A percentile compares a stretch with the other conserved stretches of the same genome.
Conservation (phyloP, 306 rosid species). For the Quillaja saponaria region DNA sequence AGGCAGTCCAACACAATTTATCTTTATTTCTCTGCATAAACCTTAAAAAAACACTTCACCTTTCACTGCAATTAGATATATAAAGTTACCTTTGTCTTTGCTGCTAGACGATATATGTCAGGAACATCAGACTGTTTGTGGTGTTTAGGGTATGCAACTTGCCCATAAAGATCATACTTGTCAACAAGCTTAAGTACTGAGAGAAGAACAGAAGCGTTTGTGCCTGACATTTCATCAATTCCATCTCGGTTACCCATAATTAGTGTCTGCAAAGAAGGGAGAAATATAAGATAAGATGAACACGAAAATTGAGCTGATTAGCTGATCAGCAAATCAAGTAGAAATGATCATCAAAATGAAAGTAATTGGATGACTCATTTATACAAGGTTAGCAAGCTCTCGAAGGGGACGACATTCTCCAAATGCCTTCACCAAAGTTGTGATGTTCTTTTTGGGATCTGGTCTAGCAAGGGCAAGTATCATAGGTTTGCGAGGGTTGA, state of each 20-base stretch:
- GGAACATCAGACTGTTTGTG: constrained; percentile 67
- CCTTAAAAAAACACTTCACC: too few species aligned
- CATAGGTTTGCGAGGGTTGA: constrained; percentile 72
- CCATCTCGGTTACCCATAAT: constrained; percentile 66
- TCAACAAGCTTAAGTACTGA: constrained; percentile 59
- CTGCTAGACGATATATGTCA: constrained; percentile 60
- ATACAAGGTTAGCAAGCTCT: constrained; percentile 63
- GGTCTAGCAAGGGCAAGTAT: constrained; percentile 74
- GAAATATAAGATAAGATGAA: not conserved
- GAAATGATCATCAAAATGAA: too few species aligned
- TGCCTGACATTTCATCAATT: constrained; percentile 58
- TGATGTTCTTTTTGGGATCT: constrained; percentile 66
- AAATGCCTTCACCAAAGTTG: constrained; percentile 63
- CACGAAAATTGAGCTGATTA: too few species aligned
- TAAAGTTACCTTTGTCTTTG: constrained; percentile 54
- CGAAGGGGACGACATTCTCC: constrained; percentile 67
- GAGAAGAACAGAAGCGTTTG: constrained; percentile 60
- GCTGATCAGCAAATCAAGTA: too few species aligned
- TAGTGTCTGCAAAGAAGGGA: constrained; percentile 43
- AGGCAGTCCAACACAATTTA: too few species aligned
- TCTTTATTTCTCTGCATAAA: too few species aligned
- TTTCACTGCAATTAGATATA: too few species aligned
- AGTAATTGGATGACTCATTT: not conserved
- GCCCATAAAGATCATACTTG: constrained; percentile 61
- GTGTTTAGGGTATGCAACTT: constrained; percentile 65